Evolutionary conservation across 2,329 filamentous ascomycete species (phyloP).

Genomic region (Exophiala viscosa): DNA sequence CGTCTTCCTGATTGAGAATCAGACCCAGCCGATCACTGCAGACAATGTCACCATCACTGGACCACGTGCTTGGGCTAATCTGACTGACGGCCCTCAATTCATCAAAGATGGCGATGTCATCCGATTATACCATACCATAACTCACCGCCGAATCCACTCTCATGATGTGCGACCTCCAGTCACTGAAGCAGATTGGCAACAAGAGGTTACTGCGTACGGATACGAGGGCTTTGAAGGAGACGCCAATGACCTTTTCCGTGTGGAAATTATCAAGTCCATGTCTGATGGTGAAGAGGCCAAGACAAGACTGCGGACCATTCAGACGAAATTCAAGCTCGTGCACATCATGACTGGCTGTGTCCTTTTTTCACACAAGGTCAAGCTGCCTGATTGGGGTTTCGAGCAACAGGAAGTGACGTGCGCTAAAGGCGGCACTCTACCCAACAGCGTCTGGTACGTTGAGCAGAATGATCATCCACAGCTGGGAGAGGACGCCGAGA

Average conservation of each 20-base stretch:
- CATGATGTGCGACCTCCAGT: conserved; percentile 88
- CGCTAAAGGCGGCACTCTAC: conserved; percentile 81
- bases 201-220: conserved; percentile 93
- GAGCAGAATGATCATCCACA: conserved; percentile 84
- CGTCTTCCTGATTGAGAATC: conserved; percentile 88
- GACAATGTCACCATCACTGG: conserved; percentile 75
- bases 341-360: conserved; percentile 96
- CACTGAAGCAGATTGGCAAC: conserved; percentile 88
- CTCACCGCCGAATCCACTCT: conserved; percentile 86
- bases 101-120: conserved; percentile 78
- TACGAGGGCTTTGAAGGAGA: conserved; percentile 96
- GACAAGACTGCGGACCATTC: conserved; percentile 82
- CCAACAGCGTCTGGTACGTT: conserved; percentile 96
- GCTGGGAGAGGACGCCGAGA: conserved; percentile 72
- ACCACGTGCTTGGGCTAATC: conserved; percentile 75
- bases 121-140: conserved; percentile 77
- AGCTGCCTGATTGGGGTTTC: conserved; percentile 94
- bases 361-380: conserved; percentile 97
- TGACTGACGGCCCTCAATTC: conserved; percentile 55
- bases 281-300: conserved; percentile 76
- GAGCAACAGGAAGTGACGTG: conserved; percentile 99
- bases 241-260: conserved; percentile 90
- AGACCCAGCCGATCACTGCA: conserved; percentile 76
- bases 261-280: conserved; percentile 90
- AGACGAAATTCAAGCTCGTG: conserved; percentile 92